Evolutionary conservation across 208 protist species (phyloP), one percentile per base, ranked within the genome.

Genomic region (Acanthamoeba divionensis): DNA sequence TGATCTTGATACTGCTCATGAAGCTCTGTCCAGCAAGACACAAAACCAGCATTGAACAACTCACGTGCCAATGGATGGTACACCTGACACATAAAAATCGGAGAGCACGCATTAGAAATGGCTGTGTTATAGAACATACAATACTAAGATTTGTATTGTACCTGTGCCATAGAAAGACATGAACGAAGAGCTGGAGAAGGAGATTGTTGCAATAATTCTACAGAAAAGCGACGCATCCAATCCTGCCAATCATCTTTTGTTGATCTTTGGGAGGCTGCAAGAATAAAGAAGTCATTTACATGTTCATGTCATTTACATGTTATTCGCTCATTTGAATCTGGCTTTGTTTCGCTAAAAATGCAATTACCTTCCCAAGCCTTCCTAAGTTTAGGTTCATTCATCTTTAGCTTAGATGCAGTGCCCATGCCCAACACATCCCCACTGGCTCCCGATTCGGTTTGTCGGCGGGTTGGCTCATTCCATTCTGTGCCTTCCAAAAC

Each of bases 11-110:
- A 90, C 45, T 88, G 57, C 29, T 93, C 91, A 62, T 92, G 92
- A 71, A 98, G 75, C 87, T 98, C 97, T 45, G 75, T 93, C 97
- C 97, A 98, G 93, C 97, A 98, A 21, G 90, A 94, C 2, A 98
- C 83, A 90, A 98, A 98, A 10, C 95, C 95, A 8, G 95, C 95
- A 90, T 98, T 98, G 88, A 98, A 98, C 8, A 98, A 90, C 90
- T 98, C 93, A 44, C 91, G 92, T 0, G 97, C 95, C 0, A 98
- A 67, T 33, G 96, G 96, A 36, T 92, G 91, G 90, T 97, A 96
- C 29, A 95, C 82, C 55, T 86, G 77, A 21, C 18, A n/a, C n/a
- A 73, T 73, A 73, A 24, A 73, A 24, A 26, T 73, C 15, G 65
- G 65, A 18, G 15, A 18, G 41, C 65, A 73, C 18, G 41, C 24